Base-by-base conservation (phyloP, 495 filamentous ascomycete species). In the Penicillium arizonense region DNA sequence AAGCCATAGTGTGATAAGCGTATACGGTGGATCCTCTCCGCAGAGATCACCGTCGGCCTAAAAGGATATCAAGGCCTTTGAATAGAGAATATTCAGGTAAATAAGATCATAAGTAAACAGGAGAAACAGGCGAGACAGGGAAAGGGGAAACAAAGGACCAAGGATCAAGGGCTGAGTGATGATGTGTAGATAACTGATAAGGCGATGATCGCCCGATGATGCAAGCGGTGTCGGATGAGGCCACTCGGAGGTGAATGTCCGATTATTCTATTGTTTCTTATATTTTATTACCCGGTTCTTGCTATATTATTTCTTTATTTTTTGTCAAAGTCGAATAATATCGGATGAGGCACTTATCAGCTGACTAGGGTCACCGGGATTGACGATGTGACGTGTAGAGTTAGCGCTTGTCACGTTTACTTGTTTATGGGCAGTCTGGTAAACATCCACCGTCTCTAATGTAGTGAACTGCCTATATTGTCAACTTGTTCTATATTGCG, bases 1-100 rank as follows among this genome's bases (percentile, higher is more conserved):
- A 94, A 4, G 91, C 91, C 91, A 96, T 96, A 56, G 40, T 49
- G 35, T 30, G 58, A 42, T 37, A 33, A 47, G 38, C 45, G 40
- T 30, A 47, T 44, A 39, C 38, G 41, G 62, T 61, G 59, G 63
- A 59, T 59, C 60, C 62, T 58, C 59, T 56, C 61, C 58, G 52
- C 24, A 47, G 38, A 53, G 26, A 59, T 49, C 55, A 48, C 52
- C 47, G 41, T 53, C 56, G 53, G 53, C 39, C 54, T 10, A 8
- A 10, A 5, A n/a, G 30, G 37, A 13, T 35, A 5, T 9, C 4
- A 33, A 33, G 18, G 5, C 12, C 3, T 12, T 41, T 24, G 35
- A 16, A 32, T 18, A 3, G 30, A 13, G 18, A 24, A 12, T 21
- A 18, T 0, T 14, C 12, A 33, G 11, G 30, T 21, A 11, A 12